Percentiles rank a stretch among this genome's conserved stretches.
These are phyloP conservation scores for Aspergillus panamensis DNA, from an alignment of 495 filamentous ascomycete genomes.

Conservation along the genomic window DNA sequence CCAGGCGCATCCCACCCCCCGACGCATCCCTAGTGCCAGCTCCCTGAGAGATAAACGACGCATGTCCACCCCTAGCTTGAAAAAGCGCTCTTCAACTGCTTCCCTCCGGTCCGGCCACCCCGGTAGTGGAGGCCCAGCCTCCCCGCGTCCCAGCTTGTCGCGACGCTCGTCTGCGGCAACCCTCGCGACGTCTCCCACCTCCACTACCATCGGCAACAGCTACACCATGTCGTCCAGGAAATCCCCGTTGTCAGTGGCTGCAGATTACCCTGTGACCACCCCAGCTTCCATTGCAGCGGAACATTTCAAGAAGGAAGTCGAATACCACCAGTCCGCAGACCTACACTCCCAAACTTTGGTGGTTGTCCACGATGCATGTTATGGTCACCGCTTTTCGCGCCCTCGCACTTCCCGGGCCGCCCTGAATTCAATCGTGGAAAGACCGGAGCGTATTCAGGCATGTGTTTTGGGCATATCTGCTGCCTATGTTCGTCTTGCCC, in stretches of 20 bases:
- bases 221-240: slow-evolving; percentile 19
- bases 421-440: slow-evolving; percentile 77
- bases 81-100: slow-evolving; percentile 44
- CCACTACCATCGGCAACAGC: slow-evolving; percentile 21
- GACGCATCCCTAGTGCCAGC: slow-evolving; percentile 51
- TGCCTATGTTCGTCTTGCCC: slow-evolving; percentile 86
- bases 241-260: slow-evolving; percentile 21
- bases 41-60: slow-evolving; percentile 49
- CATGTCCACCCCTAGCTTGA: slow-evolving; percentile 40
- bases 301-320: slow-evolving; percentile 67
- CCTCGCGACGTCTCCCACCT: slow-evolving; percentile 37
- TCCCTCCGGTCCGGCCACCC: slow-evolving; percentile 41
- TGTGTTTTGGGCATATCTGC: slow-evolving; percentile 73
- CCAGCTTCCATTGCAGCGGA: slow-evolving; percentile 65
- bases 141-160: slow-evolving; percentile 35
- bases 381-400: slow-evolving; percentile 83
- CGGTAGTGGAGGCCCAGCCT: slow-evolving; percentile 26
- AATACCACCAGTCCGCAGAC: slow-evolving; percentile 53
- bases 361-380: slow-evolving; percentile 87
- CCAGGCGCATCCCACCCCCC: slow-evolving; percentile 31
- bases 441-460: slow-evolving; percentile 88
- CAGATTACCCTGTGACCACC: slow-evolving; percentile 45
- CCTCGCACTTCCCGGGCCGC: slow-evolving; percentile 64
- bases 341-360: slow-evolving; percentile 66
- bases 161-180: slow-evolving; percentile 49